Evolutionary conservation across 2,329 filamentous ascomycete genomes (phyloP).

Genomic region (Sporothrix dimorphospora): DNA sequence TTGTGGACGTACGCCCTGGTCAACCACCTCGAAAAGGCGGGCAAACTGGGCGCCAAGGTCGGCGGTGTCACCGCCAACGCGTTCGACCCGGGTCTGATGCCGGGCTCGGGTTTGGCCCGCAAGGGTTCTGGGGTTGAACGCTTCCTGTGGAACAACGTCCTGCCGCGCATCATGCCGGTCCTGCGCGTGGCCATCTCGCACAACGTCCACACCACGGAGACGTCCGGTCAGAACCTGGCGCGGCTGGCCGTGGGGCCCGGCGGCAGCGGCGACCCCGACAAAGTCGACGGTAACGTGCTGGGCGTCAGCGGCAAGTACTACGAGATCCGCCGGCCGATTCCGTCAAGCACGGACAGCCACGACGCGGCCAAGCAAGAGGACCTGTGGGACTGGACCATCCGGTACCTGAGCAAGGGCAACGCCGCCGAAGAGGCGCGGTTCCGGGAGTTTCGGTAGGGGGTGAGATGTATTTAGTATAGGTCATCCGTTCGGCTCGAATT

Average conservation of each 20-base stretch:
- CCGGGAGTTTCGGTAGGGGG: constrained; percentile 8
- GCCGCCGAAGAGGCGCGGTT: constrained; percentile 15
- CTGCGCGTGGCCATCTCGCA: constrained; percentile 33
- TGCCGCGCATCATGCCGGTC: constrained; percentile 19
- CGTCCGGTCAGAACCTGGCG: constrained; percentile 48
- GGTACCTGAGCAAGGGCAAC: constrained; percentile 41
- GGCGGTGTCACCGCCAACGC: constrained; percentile 17
- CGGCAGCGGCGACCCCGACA: not conserved
- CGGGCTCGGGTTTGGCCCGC: constrained; percentile 41
- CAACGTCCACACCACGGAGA: constrained; percentile 42
- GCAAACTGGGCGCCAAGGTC: constrained; percentile 31
- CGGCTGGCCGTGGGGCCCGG: constrained; percentile 41
- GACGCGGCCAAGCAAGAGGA: constrained; percentile 52
- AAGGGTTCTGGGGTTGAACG: constrained; percentile 36
- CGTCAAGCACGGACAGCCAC: constrained; percentile 49
- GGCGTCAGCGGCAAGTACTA: constrained; percentile 43
- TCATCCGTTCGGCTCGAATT: not conserved
- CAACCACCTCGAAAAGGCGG: constrained; percentile 30
- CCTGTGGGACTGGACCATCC: constrained; percentile 53
- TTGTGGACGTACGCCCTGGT: constrained; percentile 52
- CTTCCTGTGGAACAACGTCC: constrained; percentile 33
- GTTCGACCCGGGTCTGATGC: constrained; percentile 31
- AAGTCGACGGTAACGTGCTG: not conserved
- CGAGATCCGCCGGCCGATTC: constrained; percentile 46
- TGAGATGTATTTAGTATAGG: not conserved